Evolutionary conservation across 805 yeast species (phyloP), one percentile per base, ranked within the genome.

Genomic region (Kodamaea fukazawae): DNA sequence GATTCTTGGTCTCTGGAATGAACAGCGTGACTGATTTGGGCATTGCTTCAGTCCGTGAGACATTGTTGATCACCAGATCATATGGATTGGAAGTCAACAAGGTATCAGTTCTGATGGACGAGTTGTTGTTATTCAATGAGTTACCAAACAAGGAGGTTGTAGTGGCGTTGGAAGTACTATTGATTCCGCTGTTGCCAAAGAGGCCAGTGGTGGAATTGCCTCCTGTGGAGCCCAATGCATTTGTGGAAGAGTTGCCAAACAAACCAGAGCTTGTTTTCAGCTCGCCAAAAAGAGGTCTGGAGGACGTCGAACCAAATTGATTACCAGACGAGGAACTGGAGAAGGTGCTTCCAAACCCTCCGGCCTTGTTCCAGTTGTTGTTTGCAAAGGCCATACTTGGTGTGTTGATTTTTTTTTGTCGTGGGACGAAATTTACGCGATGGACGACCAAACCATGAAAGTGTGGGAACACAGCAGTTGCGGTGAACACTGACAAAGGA

Each of bases 1-100:
- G 8, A 13, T 44, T 47, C 26, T 41, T 46, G 9, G 37, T 13
- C 10, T 46, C 49, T 13, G 54, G 44, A 30, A 60, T 59, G 6
- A 63, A 46, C 16, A 53, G 60, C 0, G 70, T 65, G 11, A 65
- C 56, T 11, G 70, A 62, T 29, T 50, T 50, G 0, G 71, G 71
- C 64, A 62, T 8, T 42, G 26, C 22, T 40, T 40, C 12, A 46
- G 54, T 44, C 10, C 44, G 46, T 32, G 49, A 52, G 11, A 60
- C 49, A 26, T 48, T 44, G 5, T 54, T 32, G 10, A 65, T 48
- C 8, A 58, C 54, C 34, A 48, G 44, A 31, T 54, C 53, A 17
- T 57, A 65, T 2, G 70, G 67, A 38, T 64, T 58, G 7, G 43
- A 11, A 20, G 25, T 26, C 29, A 30, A 29, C 5, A 32, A 27